A percentile compares a stretch with the other conserved stretches of the same genome.
phyloP scores from a whole-genome alignment of 768 basidiomycete genomes.

The Tylopilus plumbeoviolaceoides region DNA sequence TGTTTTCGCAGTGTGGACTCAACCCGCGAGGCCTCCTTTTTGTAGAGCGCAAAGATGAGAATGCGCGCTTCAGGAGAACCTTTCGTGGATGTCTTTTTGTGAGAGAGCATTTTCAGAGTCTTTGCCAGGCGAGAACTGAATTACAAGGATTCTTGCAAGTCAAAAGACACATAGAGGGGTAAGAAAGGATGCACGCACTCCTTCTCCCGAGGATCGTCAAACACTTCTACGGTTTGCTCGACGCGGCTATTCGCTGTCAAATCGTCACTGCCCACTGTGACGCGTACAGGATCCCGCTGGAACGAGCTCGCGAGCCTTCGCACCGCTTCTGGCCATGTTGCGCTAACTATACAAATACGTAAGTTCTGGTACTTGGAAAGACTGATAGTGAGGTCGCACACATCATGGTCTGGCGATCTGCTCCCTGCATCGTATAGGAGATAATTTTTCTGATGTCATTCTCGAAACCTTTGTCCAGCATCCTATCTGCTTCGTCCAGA shows the following conservation, averaged over 20 bases:
- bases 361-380: not conserved
- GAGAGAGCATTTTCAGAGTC: constrained; percentile 50
- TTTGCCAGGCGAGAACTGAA: constrained; percentile 56
- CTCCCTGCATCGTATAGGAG: constrained; percentile 58
- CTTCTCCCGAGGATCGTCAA: constrained; percentile 80
- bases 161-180: not conserved
- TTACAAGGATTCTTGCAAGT: not conserved
- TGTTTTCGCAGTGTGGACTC: constrained; percentile 71
- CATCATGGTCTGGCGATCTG: constrained; percentile 89
- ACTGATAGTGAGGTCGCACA: constrained; percentile 49
- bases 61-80: constrained; percentile 58
- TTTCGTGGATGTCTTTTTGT: constrained; percentile 57
- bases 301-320: constrained; percentile 86
- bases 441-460: constrained; percentile 95
- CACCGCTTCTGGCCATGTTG: constrained; percentile 97
- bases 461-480: constrained; percentile 98
- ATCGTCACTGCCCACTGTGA: constrained; percentile 95
- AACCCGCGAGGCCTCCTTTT: constrained; percentile 93
- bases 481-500: constrained; percentile 95
- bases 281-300: constrained; percentile 76
- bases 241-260: constrained; percentile 91
- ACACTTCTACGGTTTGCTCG: constrained; percentile 89
- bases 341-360: constrained; percentile 62
- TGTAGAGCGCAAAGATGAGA: constrained; percentile 94
- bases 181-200: constrained; percentile 52